Evolutionary conservation across 805 yeast species (phyloP).

Genomic region (Kodamaea kakaduensis): DNA sequence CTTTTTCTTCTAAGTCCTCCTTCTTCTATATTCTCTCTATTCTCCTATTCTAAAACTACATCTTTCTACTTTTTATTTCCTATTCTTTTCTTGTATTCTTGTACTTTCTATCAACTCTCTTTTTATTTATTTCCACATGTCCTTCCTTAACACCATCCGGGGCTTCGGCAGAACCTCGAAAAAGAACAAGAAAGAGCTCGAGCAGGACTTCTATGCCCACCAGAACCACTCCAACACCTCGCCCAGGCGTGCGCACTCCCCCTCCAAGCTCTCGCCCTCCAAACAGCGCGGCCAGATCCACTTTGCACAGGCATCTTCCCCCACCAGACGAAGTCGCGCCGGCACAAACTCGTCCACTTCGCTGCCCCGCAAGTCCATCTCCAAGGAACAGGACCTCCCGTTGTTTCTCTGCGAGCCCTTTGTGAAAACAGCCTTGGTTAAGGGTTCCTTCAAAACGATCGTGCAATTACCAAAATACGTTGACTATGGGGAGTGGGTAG

Average conservation of each 20-base stretch:
- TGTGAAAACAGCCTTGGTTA: conserved; percentile 89
- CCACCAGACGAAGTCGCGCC: conserved; percentile 17
- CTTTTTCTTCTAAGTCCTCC: too few species aligned
- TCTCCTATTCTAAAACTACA: too few species aligned
- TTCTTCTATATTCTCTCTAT: too few species aligned
- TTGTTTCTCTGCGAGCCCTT: conserved; percentile 88
- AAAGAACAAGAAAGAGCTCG: conserved; percentile 39
- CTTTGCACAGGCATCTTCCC: conserved; percentile 23
- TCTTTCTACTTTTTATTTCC: too few species aligned
- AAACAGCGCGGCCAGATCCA: conserved; percentile 27
- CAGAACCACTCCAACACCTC: conserved; percentile 28
- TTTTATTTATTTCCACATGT: conserved; percentile 24
- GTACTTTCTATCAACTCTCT: not conserved
- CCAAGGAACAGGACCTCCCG: conserved; percentile 32
- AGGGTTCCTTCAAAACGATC: conserved; percentile 93
- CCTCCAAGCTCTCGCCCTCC: conserved; percentile 41
- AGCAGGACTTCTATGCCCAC: conserved; percentile 29
- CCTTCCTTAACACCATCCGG: conserved; percentile 44
- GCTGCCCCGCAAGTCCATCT: conserved; percentile 10
- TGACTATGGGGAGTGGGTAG: conserved; percentile 93
- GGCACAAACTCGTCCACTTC: conserved; percentile 4
- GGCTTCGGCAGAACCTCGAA: conserved; percentile 46
- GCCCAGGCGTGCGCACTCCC: conserved; percentile 36
- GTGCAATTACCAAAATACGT: conserved; percentile 94
- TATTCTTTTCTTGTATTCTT: not conserved